Conservation (phyloP, 2,329 filamentous ascomycete genomes). For the Penicillium italicum region DNA sequence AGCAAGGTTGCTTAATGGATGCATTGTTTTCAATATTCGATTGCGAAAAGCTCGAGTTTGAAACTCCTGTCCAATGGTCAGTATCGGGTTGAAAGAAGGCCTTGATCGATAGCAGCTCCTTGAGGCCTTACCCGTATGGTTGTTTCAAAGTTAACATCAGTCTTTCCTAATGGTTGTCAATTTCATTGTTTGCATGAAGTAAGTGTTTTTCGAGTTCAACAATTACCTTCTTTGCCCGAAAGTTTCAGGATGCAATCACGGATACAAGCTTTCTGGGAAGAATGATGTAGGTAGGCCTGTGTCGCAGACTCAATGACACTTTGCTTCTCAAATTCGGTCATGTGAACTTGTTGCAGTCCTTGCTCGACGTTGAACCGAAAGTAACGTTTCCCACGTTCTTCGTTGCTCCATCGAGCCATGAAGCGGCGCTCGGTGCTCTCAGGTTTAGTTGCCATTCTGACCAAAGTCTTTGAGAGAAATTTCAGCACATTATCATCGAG, state of each 20-base stretch:
- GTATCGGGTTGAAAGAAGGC: too few relatives aligned
- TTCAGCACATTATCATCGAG: constrained; percentile 14
- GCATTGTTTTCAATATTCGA: background rate
- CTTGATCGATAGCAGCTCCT: too few relatives aligned
- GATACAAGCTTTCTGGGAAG: background rate
- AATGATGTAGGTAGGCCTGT: constrained; percentile 14
- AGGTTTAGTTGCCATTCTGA: constrained; percentile 14
- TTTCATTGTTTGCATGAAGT: too few relatives aligned
- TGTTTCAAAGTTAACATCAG: background rate
- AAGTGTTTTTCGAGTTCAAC: too few relatives aligned
- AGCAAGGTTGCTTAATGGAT: background rate
- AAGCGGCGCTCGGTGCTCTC: constrained; percentile 13
- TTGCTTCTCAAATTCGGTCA: constrained; percentile 31
- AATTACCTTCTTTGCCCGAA: background rate
- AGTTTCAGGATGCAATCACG: constrained; percentile 12
- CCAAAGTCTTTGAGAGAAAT: constrained; percentile 18
- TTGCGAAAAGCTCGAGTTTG: background rate
- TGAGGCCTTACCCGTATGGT: background rate
- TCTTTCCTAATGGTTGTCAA: too few relatives aligned
- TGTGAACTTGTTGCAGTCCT: constrained; percentile 34
- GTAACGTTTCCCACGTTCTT: constrained; percentile 13
- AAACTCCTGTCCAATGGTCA: too few relatives aligned
- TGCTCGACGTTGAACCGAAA: constrained; percentile 41
- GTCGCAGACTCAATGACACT: constrained; percentile 14
- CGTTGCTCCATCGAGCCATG: constrained; percentile 16